Base-by-base conservation (phyloP, 108 stramenopile genomes). In the Aurantiochytrium sp. region DNA sequence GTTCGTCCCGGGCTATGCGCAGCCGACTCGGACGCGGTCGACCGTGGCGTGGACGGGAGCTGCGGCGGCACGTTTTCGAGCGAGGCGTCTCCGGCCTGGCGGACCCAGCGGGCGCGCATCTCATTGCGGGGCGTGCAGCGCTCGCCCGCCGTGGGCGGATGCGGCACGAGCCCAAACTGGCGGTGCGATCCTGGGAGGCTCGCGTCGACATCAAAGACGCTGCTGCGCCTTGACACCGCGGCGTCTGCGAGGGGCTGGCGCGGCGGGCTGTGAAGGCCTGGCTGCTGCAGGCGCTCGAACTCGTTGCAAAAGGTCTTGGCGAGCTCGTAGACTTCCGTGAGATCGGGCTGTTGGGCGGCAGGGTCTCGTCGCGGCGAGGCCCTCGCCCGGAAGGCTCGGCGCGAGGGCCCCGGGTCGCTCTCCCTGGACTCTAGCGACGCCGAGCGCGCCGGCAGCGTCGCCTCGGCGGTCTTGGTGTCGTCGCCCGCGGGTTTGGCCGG, bases 221-320 rank as follows among this genome's bases (percentile, higher is more conserved):
- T 24, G 34, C 15, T 8, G 1, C 15, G 22, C 27, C 32, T 8
- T 17, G 15, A 27, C 27, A 27, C 59, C 8, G 10, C 2, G 10
- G 2, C 10, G 32, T 65, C 59, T 34, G 27, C 3, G 22, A 65
- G 32, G 34, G 32, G 8, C 12, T 65, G 32, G 59, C 59, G 32
- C 32, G 34, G 22, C 15, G 32, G 27, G 22, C 59, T 65, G 15
- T 15, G 27, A 15, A 17, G 50, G 17, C 17, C 50, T 8, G 59
- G 59, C 24, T 65, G 59, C 59, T 65, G 59, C 15, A 65, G 59
- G 59, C 59, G 59, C 59, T 65, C 59, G 34, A 65, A 65, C 59
- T 65, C 59, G 34, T 65, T 65, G 59, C 59, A 65, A 65, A 65
- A 65, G 59, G 3, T 65, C 34, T 65, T 65, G 15, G 59, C 59